phyloP scores from a whole-genome alignment of 2,329 filamentous ascomycete genomes.

The Penicillium concentricum region DNA sequence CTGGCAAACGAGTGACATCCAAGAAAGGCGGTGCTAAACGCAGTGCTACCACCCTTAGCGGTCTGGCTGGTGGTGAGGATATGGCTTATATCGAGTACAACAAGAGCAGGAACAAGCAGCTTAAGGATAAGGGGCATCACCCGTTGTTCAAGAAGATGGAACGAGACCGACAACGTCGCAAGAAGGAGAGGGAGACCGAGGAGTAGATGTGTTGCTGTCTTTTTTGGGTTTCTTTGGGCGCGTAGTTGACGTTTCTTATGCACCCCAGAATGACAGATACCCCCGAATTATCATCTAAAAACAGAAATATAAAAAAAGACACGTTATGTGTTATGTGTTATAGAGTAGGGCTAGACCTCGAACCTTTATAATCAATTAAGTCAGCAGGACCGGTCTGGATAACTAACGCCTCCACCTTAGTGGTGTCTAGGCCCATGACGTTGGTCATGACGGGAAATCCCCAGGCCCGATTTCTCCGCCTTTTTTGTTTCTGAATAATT shows the following conservation, averaged over 20 bases:
- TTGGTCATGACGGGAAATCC: slow-evolving; percentile 4
- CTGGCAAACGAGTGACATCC: slow-evolving; percentile 38
- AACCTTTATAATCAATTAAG: not conserved
- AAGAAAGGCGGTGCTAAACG: slow-evolving; percentile 65
- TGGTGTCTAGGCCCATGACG: slow-evolving; percentile 13
- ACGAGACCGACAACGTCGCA: slow-evolving; percentile 59
- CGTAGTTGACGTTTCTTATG: not conserved
- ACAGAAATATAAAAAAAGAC: not conserved
- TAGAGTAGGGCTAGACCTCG: not conserved
- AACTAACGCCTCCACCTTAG: not conserved
- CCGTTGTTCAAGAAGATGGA: slow-evolving; percentile 66
- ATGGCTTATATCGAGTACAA: slow-evolving; percentile 96
- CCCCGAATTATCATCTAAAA: not conserved
- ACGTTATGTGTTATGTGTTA: too few species aligned
- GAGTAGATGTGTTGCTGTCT: slow-evolving; percentile 9
- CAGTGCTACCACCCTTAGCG: slow-evolving; percentile 80
- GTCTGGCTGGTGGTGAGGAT: slow-evolving; percentile 85
- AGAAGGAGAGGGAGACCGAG: slow-evolving; percentile 45
- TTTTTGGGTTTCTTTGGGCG: not conserved
- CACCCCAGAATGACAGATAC: slow-evolving; percentile 11
- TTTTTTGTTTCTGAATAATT: slow-evolving; percentile 4
- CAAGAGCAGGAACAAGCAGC: slow-evolving; percentile 66
- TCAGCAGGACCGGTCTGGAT: slow-evolving; percentile 2
- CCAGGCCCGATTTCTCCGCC: slow-evolving; percentile 14
- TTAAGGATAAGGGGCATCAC: slow-evolving; percentile 63